Conservation (phyloP, 805 yeast genomes). For the Candida jianshihensis region DNA sequence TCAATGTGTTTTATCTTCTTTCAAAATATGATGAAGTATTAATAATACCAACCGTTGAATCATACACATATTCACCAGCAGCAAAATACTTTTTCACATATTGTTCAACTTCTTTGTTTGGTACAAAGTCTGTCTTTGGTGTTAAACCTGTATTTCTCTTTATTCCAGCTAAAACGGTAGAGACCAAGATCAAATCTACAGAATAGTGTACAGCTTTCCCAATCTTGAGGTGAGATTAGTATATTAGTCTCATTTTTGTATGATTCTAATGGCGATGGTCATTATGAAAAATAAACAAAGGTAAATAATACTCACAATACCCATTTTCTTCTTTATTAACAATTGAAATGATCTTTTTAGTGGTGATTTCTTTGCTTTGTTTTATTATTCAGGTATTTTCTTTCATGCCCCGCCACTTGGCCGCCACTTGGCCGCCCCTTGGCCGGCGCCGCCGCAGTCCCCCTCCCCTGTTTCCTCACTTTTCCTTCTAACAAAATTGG, state of each 20-base stretch:
- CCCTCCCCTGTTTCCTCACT: too few species aligned
- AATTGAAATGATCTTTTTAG: too few species aligned
- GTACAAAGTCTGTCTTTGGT: slow-evolving; percentile 43
- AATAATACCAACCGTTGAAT: slow-evolving; percentile 61
- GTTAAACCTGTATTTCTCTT: slow-evolving; percentile 66
- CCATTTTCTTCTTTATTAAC: slow-evolving; percentile 2
- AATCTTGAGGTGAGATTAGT: too few species aligned
- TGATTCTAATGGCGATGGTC: too few species aligned
- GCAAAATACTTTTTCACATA: slow-evolving; percentile 64
- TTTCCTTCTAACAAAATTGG: too few species aligned
- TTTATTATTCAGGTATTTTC: too few species aligned
- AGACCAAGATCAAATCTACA: slow-evolving; percentile 52
- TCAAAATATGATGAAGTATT: slow-evolving; percentile 69
- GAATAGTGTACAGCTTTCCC: slow-evolving; percentile 53
- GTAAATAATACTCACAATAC: slow-evolving; percentile 1
- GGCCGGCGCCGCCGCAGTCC: too few species aligned
- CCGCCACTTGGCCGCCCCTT: too few species aligned
- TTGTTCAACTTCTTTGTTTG: slow-evolving; percentile 38
- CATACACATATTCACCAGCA: slow-evolving; percentile 80
- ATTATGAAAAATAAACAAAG: background rate
- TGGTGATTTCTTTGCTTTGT: background rate
- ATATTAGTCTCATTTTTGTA: too few species aligned
- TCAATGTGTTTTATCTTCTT: slow-evolving; percentile 32
- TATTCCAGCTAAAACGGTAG: slow-evolving; percentile 67
- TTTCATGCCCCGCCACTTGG: too few species aligned